These are phyloP conservation scores for Kwoniella shandongensis DNA, from an alignment of 768 basidiomycete species.

Conservation along the genomic window DNA sequence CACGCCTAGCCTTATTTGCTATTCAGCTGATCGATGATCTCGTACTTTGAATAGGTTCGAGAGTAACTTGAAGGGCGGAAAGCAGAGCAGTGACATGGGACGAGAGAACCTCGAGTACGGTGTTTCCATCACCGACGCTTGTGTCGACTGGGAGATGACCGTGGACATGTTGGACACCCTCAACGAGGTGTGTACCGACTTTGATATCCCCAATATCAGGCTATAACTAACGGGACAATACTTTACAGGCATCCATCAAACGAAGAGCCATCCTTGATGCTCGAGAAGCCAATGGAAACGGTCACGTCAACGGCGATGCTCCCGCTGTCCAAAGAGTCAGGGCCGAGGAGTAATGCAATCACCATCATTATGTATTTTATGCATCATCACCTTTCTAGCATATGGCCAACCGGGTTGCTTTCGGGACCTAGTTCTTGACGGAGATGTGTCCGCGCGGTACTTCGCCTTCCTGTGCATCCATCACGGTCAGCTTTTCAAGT, in stretches of 20 bases:
- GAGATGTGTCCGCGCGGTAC: conserved; percentile 21
- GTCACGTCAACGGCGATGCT: conserved; percentile 12
- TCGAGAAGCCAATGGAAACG: conserved; percentile 31
- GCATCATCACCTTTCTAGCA: background rate
- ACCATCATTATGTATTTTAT: background rate
- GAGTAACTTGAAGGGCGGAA: conserved; percentile 66
- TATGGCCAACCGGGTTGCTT: background rate
- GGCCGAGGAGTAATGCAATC: conserved; percentile 23
- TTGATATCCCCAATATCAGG: no score
- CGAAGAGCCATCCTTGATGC: conserved; percentile 32
- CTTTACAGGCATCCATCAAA: conserved; percentile 39
- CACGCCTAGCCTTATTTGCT: background rate
- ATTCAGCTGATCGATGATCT: background rate
- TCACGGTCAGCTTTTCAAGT: background rate
- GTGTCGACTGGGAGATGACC: conserved; percentile 82
- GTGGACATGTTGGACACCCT: conserved; percentile 50
- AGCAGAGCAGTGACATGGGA: conserved; percentile 49
- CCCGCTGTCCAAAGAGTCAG: conserved; percentile 32
- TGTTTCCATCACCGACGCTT: conserved; percentile 59
- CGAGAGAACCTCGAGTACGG: conserved; percentile 55
- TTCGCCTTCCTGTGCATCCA: conserved; percentile 14
- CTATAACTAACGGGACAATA: no score
- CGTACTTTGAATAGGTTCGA: conserved; percentile 68
- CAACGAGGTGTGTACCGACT: conserved; percentile 30
- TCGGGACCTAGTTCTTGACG: background rate